Percentiles rank a stretch among this genome's conserved stretches.
These are phyloP conservation scores for Mariannaea sp. DNA, from an alignment of 2,329 filamentous ascomycete genomes.

Conservation along the genomic window DNA sequence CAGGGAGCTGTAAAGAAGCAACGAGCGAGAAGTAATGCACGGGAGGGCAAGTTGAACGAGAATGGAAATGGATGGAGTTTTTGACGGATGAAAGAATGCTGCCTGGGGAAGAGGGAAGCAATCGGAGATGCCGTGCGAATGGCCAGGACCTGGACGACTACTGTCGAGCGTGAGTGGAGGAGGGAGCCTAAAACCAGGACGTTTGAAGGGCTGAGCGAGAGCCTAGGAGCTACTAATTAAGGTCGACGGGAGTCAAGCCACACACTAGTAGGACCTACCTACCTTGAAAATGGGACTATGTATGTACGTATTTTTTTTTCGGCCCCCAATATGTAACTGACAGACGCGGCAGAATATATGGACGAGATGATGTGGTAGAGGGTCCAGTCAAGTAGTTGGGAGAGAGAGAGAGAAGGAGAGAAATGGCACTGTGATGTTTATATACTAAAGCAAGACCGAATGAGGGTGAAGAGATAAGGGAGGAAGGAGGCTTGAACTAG, in stretches of 20 bases:
- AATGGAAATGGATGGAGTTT: slow-evolving; percentile 1
- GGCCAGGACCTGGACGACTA: slow-evolving; percentile 28
- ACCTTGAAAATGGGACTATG: neutral
- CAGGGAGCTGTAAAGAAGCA: slow-evolving; percentile 25
- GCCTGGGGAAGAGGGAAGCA: slow-evolving; percentile 29
- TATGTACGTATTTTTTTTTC: no score
- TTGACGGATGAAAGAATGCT: slow-evolving; percentile 24
- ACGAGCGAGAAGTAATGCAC: slow-evolving; percentile 23
- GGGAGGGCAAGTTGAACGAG: slow-evolving; percentile 10
- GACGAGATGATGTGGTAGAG: no score
- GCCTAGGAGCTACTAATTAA: neutral
- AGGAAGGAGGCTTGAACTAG: no score
- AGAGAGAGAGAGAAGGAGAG: neutral
- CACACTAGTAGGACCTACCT: neutral
- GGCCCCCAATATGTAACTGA: slow-evolving; percentile 4
- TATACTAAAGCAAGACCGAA: no score
- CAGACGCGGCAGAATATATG: no score
- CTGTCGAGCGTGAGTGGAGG: slow-evolving; percentile 31
- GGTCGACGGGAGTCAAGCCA: slow-evolving; percentile 13
- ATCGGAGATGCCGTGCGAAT: slow-evolving; percentile 19
- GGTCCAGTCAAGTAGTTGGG: no score
- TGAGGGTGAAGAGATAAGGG: no score
- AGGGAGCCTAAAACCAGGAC: slow-evolving; percentile 29
- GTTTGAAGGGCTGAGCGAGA: slow-evolving; percentile 4
- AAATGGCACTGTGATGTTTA: neutral